Base-by-base conservation (phyloP, 208 protist genomes). In the Angomonas ambiguus region DNA sequence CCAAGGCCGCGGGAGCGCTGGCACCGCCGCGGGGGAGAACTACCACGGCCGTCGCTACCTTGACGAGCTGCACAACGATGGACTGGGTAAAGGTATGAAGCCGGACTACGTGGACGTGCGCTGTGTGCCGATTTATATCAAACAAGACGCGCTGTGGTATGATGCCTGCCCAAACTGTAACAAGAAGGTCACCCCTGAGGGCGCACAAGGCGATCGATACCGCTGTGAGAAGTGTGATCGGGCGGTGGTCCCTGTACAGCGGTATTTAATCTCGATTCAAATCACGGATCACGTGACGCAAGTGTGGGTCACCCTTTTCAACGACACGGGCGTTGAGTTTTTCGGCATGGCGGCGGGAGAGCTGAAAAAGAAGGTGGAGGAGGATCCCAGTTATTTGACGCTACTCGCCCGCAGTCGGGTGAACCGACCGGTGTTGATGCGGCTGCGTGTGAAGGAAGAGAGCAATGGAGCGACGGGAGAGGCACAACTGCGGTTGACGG, bases 221-320 rank as follows among this genome's bases (percentile, higher is more conserved):
- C 85, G 85, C 63, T 96, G 91, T 69, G 87, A 94, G 72, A 94
- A 96, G 86, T 96, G 91, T 69, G 91, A 96, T 55, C 70, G 69
- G 35, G 49, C 65, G 0, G 85, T 94, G 13, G 74, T 77, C 27
- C 88, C 88, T 5, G 85, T 74, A 51, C 87, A 94, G 75, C 88
- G 91, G 59, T 96, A 94, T 62, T 67, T 96, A 35, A 76, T 94
- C 31, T 93, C 86, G 34, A 84, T 96, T 62, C 86, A 94, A 65
- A 85, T 86, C 53, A 91, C 83, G 2, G 91, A 96, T 74, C 91
- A 90, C 73, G 78, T 93, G 16, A 89, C 88, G 2, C 88, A 93
- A 79, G 78, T 79, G 79, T 96, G 91, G 91, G 74, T 96, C 33
- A 96, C 91, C n/a, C 67, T 94, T 11, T 96, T 96, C 67, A 93